phyloP scores from a whole-genome alignment of 2,329 filamentous ascomycete species.

The Ophiostoma montium region DNA sequence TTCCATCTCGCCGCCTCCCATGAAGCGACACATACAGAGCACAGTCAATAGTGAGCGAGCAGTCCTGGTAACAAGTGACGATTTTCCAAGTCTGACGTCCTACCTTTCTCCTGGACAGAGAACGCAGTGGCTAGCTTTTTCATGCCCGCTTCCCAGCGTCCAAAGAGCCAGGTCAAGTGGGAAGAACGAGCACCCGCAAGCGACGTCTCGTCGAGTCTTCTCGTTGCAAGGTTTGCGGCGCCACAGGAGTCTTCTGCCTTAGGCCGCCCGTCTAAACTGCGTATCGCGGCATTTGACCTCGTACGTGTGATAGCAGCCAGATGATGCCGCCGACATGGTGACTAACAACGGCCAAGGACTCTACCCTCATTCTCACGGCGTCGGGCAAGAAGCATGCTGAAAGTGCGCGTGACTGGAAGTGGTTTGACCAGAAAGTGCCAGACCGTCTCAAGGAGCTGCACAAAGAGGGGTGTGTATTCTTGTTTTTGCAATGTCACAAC shows the following conservation, averaged over 20 bases:
- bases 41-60: neutral
- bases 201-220: slow-evolving; percentile 41
- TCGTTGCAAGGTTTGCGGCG: slow-evolving; percentile 54
- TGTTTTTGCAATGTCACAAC: neutral
- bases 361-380: slow-evolving; percentile 65
- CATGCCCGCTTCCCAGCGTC: slow-evolving; percentile 71
- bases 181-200: slow-evolving; percentile 42
- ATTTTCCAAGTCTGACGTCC: no score
- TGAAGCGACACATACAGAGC: neutral
- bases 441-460: slow-evolving; percentile 51
- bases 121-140: slow-evolving; percentile 73
- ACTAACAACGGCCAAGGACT: slow-evolving; percentile 43
- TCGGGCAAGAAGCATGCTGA: slow-evolving; percentile 69
- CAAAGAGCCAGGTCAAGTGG: slow-evolving; percentile 64
- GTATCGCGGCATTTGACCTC: slow-evolving; percentile 60
- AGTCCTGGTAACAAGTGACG: no score
- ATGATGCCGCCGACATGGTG: no score
- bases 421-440: slow-evolving; percentile 71
- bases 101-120: slow-evolving; percentile 27
- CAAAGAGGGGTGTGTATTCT: slow-evolving; percentile 44
- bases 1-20: slow-evolving; percentile 12
- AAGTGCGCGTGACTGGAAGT: slow-evolving; percentile 74
- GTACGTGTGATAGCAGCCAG: slow-evolving; percentile 17
- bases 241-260: no score
- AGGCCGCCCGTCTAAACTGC: neutral